Conservation (phyloP, 2,329 filamentous ascomycete species). For the Fusarium redolens region DNA sequence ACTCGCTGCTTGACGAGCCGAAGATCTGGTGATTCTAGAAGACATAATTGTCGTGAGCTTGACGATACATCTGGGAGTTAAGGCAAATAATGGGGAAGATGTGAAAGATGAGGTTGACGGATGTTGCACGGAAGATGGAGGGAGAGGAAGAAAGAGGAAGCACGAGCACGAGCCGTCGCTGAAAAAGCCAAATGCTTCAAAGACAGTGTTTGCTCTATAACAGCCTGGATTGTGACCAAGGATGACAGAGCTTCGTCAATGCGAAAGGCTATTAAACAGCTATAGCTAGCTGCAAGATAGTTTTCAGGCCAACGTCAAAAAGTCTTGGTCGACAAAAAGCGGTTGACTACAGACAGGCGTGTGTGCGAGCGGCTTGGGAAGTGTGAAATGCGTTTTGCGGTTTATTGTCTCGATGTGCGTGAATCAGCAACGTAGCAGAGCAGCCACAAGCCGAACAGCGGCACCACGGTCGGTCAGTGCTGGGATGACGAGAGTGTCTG, state of each 20-base stretch:
- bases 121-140: slow-evolving; percentile 33
- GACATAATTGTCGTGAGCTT: slow-evolving; percentile 79
- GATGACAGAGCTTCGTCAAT: slow-evolving; percentile 6
- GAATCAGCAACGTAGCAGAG: slow-evolving; percentile 39
- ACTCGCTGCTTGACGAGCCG: slow-evolving; percentile 87
- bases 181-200: slow-evolving; percentile 30
- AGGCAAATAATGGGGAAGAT: slow-evolving; percentile 32
- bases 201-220: slow-evolving; percentile 22
- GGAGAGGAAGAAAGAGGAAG: slow-evolving; percentile 29
- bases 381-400: slow-evolving; percentile 19
- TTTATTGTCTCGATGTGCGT: slow-evolving; percentile 34
- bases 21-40: slow-evolving; percentile 94
- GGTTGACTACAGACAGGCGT: slow-evolving; percentile 6
- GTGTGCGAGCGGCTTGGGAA: slow-evolving; percentile 4
- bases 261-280: neutral
- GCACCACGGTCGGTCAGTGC: slow-evolving; percentile 33
- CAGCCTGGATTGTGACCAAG: slow-evolving; percentile 8
- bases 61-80: slow-evolving; percentile 37
- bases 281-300: neutral
- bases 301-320: slow-evolving; percentile 7
- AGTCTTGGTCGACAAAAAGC: neutral
- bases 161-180: slow-evolving; percentile 25
- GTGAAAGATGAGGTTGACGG: slow-evolving; percentile 21
- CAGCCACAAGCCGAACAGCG: slow-evolving; percentile 26
- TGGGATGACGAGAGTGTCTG: slow-evolving; percentile 28